Conservation (phyloP, 2,329 filamentous ascomycete genomes). For the Cordyceps fumosorosea region DNA sequence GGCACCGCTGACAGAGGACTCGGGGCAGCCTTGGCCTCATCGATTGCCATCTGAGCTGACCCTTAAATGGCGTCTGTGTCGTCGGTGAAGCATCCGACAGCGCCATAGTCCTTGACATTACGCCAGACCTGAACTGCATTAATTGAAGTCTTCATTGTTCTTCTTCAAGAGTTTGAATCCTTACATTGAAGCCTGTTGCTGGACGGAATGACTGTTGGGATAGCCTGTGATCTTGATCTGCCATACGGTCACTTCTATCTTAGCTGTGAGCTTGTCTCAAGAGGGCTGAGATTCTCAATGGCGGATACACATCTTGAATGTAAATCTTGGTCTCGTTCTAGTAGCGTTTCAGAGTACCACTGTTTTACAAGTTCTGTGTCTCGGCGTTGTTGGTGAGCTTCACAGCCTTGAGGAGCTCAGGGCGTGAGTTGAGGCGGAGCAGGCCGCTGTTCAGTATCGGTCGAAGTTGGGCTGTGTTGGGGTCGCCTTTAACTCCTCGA, state of each 20-base stretch:
- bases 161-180: not conserved
- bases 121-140: constrained; percentile 51
- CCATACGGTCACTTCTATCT: not conserved
- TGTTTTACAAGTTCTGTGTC: not conserved
- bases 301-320: not conserved
- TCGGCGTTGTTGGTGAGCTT: constrained; percentile 1
- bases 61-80: constrained; percentile 49
- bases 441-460: not conserved
- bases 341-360: not conserved
- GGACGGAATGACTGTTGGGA: not conserved
- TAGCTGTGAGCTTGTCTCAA: not conserved
- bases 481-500: not conserved
- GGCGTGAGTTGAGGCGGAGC: not conserved
- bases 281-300: not conserved
- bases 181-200: not conserved
- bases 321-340: not conserved
- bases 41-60: constrained; percentile 34
- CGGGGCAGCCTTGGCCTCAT: constrained; percentile 20
- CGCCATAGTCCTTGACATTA: constrained; percentile 71
- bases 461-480: not conserved
- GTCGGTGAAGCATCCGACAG: constrained; percentile 52
- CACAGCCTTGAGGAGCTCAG: not conserved
- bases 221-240: not conserved
- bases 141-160: not conserved
- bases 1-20: constrained; percentile 17